phyloP scores from a whole-genome alignment of 176 grass and related monocot species.

The Phyllostachys edulis region DNA sequence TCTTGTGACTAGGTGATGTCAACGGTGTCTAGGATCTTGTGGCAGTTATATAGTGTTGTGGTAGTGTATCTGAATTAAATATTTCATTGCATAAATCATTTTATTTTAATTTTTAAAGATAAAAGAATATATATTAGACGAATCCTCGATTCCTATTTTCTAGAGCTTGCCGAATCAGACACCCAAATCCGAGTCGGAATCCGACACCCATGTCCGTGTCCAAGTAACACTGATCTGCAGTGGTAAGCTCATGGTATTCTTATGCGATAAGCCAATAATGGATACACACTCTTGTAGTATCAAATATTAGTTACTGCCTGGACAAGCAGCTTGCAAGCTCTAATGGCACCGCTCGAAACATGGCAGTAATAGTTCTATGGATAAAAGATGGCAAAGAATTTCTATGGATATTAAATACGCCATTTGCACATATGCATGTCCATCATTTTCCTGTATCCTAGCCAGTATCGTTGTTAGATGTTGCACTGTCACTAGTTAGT shows the following conservation, averaged over 20 bases:
- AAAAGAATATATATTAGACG: no score
- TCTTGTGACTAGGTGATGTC: no score
- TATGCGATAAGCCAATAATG: neutral
- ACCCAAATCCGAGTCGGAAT: no score
- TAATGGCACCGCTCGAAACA: neutral
- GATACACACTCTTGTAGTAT: neutral
- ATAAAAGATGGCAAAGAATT: neutral
- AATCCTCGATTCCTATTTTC: no score
- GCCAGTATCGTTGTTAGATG: conserved; percentile 9
- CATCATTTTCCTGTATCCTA: neutral
- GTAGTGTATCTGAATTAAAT: no score
- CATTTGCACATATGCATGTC: neutral
- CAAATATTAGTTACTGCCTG: neutral
- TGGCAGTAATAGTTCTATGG: neutral
- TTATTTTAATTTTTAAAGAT: no score
- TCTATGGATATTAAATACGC: neutral
- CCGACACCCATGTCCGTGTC: no score
- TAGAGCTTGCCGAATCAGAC: no score
- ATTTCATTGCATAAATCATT: no score
- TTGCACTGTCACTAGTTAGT: neutral
- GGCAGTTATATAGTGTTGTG: no score
- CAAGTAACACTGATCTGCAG: neutral
- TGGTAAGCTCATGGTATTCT: neutral
- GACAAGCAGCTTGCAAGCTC: neutral
- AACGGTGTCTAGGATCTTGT: no score